Conservation (phyloP, 371 early-diverging fungal species). For the Syncephalastrum monosporum region DNA sequence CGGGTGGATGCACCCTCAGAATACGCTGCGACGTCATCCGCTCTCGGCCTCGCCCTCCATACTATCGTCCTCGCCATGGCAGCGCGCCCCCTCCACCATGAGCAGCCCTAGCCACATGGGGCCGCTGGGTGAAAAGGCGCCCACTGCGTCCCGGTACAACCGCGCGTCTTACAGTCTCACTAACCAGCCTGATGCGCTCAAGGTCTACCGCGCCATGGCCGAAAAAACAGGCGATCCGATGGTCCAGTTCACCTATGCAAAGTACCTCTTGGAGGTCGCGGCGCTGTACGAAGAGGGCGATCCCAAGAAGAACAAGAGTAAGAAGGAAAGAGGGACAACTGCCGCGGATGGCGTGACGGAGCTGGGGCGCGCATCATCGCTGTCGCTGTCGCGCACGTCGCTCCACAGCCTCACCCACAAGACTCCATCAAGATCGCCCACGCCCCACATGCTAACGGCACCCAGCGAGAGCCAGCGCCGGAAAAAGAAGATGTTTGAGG, state of each 20-base stretch:
- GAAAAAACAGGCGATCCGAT: conserved; percentile 71
- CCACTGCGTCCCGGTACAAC: conserved; percentile 18
- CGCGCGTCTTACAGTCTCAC: conserved; percentile 53
- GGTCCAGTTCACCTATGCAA: conserved; percentile 80
- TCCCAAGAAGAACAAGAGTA: not conserved
- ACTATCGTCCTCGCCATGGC: conserved; percentile 2
- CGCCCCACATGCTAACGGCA: no score
- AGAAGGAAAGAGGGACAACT: not conserved
- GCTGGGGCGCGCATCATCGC: not conserved
- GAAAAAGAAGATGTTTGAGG: conserved; percentile 33
- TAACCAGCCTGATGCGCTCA: conserved; percentile 48
- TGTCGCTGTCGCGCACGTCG: no score
- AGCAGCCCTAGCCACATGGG: not conserved
- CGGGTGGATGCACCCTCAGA: no score
- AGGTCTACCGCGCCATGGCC: conserved; percentile 67
- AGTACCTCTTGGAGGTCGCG: conserved; percentile 63
- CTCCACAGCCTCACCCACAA: no score
- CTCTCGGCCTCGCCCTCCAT: not conserved
- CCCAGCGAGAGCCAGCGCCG: no score
- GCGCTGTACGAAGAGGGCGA: conserved; percentile 11
- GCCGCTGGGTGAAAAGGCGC: no score
- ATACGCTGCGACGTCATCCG: not conserved
- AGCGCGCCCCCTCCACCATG: not conserved
- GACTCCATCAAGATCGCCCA: no score
- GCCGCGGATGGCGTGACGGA: not conserved